Base-by-base conservation (phyloP, 129 eudicot species). In the Pulicaria dysenterica region DNA sequence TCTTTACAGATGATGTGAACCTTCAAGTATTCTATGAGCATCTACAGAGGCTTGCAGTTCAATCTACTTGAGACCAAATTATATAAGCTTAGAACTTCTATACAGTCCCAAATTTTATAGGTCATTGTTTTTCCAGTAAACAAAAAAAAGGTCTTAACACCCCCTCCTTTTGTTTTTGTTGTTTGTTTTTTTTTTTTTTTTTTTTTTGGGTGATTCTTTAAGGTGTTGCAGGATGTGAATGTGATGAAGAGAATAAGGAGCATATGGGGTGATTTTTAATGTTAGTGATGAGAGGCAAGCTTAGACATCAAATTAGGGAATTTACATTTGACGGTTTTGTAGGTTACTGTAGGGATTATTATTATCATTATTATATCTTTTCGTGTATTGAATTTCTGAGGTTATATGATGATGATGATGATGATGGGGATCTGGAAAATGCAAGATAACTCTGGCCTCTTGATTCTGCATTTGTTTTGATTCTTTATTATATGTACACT, bases 21-120 rank as follows among this genome's bases (percentile, higher is more conserved):
- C 90, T 93, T 60, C 98, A 93, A 86, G 98, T 93, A n/a, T 93
- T 93, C 72, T 85, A 87, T 42, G 96, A 93, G 84, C 98, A 93
- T 83, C 92, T 93, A 49, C 98, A 93, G 83, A 87, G 83, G 85
- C 78, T 93, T 61, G 98, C 96, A 3, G 98, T 93, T 64, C 92
- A 87, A 82, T 88, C 95, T 67, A 87, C 96, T 78, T 86, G 79
- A 88, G 73, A 16, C 49, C 13, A 78, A 54, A 46, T 61, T 77
- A 49, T 77, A 49, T 34, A 47, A 46, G 10, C 5, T 53, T 59
- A 39, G 50, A 17, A 48, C 31, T 49, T 58, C 51, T 77, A 77
- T 77, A 77, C 63, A 8, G 45, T 75, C 68, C 44, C 37, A 55
- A 64, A 64, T 41, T 51, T 51, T 42, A 67, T 68, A 59, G 64